phyloP scores from a whole-genome alignment of 2,329 filamentous ascomycete genomes.

The Colletotrichum destructivum region DNA sequence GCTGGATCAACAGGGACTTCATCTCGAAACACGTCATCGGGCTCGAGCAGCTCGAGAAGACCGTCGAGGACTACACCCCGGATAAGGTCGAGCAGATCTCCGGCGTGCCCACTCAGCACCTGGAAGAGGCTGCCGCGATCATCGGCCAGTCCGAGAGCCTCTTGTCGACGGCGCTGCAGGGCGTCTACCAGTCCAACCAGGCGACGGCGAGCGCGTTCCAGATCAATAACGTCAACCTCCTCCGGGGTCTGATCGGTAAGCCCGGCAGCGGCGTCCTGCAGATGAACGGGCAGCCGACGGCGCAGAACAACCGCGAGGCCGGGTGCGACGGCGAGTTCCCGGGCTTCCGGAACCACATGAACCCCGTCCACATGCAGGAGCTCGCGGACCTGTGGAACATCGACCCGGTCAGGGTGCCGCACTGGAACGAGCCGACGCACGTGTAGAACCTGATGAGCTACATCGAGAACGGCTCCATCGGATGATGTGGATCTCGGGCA shows the following conservation, averaged over 20 bases:
- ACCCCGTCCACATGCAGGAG: conserved; percentile 53
- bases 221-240: conserved; percentile 58
- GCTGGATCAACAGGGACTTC: conserved; percentile 52
- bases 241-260: conserved; percentile 53
- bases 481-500: conserved; percentile 57
- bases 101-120: conserved; percentile 49
- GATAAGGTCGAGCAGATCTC: conserved; percentile 53
- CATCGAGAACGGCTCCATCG: conserved; percentile 52
- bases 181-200: conserved; percentile 58
- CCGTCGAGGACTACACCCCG: conserved; percentile 51
- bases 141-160: conserved; percentile 51
- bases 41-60: conserved; percentile 47
- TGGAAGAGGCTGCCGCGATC: conserved; percentile 52
- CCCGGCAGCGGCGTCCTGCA: conserved; percentile 54
- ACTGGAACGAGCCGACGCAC: conserved; percentile 57
- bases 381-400: conserved; percentile 56
- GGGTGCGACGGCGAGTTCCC: conserved; percentile 57
- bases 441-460: conserved; percentile 54
- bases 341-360: conserved; percentile 54
- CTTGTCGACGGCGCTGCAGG: conserved; percentile 55
- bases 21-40: conserved; percentile 50
- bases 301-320: conserved; percentile 57
- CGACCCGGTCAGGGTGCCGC: conserved; percentile 50
- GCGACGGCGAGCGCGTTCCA: conserved; percentile 56
- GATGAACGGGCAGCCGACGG: conserved; percentile 58